Conservation (phyloP, 75 land plant species). For the Gnetum montanum region DNA sequence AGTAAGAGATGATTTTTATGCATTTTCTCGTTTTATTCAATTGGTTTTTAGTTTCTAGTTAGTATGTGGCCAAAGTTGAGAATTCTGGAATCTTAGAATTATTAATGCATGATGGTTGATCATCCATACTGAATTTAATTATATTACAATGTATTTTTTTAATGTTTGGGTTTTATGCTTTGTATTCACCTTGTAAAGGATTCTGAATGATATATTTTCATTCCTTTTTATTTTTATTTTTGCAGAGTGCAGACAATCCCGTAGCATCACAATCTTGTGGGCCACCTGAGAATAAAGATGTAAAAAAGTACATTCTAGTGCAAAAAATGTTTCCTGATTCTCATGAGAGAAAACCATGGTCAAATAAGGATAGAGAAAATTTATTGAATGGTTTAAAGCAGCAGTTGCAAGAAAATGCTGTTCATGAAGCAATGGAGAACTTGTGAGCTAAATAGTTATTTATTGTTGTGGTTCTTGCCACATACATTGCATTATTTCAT, state of each 20-base stretch:
- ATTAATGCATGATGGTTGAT: too few species aligned
- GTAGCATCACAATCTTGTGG: constrained; percentile 19
- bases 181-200: too few species aligned
- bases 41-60: neutral
- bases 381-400: constrained; percentile 73
- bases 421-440: constrained; percentile 41
- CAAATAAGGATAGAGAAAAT: constrained; percentile 49
- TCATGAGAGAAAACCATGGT: constrained; percentile 42
- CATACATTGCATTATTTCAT: neutral
- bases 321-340: constrained; percentile 29
- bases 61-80: neutral
- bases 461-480: too few species aligned
- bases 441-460: constrained; percentile 13
- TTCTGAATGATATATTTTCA: too few species aligned
- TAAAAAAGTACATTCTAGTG: constrained; percentile 36
- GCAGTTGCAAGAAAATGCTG: constrained; percentile 61
- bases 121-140: too few species aligned
- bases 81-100: too few species aligned
- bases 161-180: too few species aligned
- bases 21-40: too few species aligned
- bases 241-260: neutral
- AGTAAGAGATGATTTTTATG: constrained; percentile 6
- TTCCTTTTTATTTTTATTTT: neutral
- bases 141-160: too few species aligned
- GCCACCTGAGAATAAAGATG: constrained; percentile 71